These are phyloP conservation scores for Decorospora gaudefroyi DNA, from an alignment of 2,329 filamentous ascomycete genomes.

Conservation along the genomic window DNA sequence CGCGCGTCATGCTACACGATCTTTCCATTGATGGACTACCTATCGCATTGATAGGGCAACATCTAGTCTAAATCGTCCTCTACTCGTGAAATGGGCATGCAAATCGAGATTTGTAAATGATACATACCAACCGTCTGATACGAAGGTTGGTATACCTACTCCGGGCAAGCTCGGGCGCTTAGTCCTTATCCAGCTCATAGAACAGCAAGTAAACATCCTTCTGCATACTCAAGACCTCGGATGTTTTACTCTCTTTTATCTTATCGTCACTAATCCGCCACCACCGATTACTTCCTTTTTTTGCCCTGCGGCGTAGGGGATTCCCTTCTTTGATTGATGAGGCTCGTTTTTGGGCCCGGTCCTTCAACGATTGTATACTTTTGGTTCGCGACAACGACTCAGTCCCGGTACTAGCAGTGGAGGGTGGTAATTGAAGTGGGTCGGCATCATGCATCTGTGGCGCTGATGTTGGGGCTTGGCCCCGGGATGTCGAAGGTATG, in stretches of 20 bases:
- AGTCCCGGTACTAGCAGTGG: conserved; percentile 19
- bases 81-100: too few species aligned
- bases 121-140: too few species aligned
- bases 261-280: conserved; percentile 99
- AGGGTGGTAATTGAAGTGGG: conserved; percentile 20
- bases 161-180: too few species aligned
- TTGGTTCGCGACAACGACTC: conserved; percentile 31
- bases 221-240: conserved; percentile 90
- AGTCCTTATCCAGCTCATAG: conserved; percentile 74
- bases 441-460: conserved; percentile 37
- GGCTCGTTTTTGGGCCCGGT: conserved; percentile 38
- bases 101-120: too few species aligned
- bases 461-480: conserved; percentile 39
- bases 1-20: too few species aligned
- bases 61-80: too few species aligned
- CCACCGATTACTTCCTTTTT: conserved; percentile 75
- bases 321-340: conserved; percentile 53
- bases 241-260: conserved; percentile 90
- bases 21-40: too few species aligned
- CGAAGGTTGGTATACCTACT: too few species aligned
- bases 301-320: conserved; percentile 58
- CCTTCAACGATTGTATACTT: conserved; percentile 39
- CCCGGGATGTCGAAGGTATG: conserved; percentile 24
- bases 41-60: too few species aligned
- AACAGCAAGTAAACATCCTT: conserved; percentile 95